Percentiles rank a stretch among this genome's conserved stretches.
Conservation (phyloP, 1,284 basidiomycete genomes). For the Hemileia vastatrix region DNA sequence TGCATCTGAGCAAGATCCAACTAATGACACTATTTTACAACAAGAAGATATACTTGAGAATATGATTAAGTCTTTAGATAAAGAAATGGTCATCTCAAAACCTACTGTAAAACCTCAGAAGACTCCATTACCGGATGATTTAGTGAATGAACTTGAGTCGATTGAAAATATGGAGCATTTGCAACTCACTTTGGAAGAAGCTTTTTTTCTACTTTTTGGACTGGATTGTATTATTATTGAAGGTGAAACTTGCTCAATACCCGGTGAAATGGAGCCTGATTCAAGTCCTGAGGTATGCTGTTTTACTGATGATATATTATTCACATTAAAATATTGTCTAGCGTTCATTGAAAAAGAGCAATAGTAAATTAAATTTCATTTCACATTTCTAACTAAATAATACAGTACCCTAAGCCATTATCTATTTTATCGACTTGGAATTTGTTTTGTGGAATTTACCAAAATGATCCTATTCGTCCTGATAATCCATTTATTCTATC, state of each 20-base stretch:
- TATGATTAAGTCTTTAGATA: background rate
- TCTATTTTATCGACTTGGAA: slow-evolving; percentile 19
- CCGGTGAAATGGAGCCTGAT: slow-evolving; percentile 53
- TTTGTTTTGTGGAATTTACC: slow-evolving; percentile 17
- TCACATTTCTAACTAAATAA: too few relatives aligned
- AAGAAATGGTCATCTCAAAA: slow-evolving; percentile 11
- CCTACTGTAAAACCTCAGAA: background rate
- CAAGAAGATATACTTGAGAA: slow-evolving; percentile 23
- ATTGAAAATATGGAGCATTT: slow-evolving; percentile 74
- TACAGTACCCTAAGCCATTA: too few relatives aligned
- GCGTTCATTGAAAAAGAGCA: slow-evolving; percentile 48
- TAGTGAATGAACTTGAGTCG: slow-evolving; percentile 35
- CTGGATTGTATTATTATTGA: slow-evolving; percentile 69
- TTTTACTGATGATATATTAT: slow-evolving; percentile 21
- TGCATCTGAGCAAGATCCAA: background rate
- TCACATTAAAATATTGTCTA: slow-evolving; percentile 49
- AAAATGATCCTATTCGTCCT: slow-evolving; percentile 36
- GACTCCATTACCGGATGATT: slow-evolving; percentile 22
- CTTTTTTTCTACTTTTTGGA: slow-evolving; percentile 79
- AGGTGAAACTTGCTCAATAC: slow-evolving; percentile 45
- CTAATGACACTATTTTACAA: background rate
- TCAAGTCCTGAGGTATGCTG: slow-evolving; percentile 18
- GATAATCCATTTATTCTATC: slow-evolving; percentile 90
- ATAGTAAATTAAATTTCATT: too few relatives aligned
- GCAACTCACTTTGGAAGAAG: slow-evolving; percentile 81